A percentile compares a stretch with the other conserved stretches of the same genome.
Evolutionary conservation across 2,329 filamentous ascomycete genomes (phyloP).

Genomic region (Sordariomycetes sp.): DNA sequence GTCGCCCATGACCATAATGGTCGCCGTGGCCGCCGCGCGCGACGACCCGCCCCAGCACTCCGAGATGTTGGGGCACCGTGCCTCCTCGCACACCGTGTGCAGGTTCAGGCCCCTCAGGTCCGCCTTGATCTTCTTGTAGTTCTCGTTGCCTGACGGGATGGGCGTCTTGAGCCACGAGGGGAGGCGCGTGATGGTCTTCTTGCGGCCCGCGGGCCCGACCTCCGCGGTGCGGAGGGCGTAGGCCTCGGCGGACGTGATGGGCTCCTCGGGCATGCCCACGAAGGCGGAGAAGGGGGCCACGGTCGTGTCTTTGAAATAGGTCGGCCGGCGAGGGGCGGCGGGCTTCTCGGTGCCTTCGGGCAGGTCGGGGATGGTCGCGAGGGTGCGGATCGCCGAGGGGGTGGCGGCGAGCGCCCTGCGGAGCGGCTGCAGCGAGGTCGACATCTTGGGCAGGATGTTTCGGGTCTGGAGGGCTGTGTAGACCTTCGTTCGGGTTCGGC

Average conservation of each 20-base stretch:
- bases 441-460: constrained; percentile 1
- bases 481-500: background rate
- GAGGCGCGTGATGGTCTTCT: constrained; percentile 57
- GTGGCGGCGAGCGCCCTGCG: constrained; percentile 22
- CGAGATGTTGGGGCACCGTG: constrained; percentile 90
- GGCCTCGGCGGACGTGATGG: constrained; percentile 37
- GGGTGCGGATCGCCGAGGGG: constrained; percentile 19
- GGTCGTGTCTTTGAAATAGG: constrained; percentile 46
- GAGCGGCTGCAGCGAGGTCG: constrained; percentile 24
- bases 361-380: constrained; percentile 30
- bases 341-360: constrained; percentile 13
- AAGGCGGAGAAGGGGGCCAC: constrained; percentile 48
- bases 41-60: constrained; percentile 93
- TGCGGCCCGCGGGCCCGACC: constrained; percentile 49
- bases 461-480: background rate
- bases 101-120: constrained; percentile 81
- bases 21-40: constrained; percentile 86
- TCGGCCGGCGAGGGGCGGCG: constrained; percentile 20
- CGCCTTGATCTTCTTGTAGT: constrained; percentile 90
- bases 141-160: constrained; percentile 66
- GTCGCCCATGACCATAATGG: constrained; percentile 99
- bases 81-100: constrained; percentile 96
- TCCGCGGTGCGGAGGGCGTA: constrained; percentile 49
- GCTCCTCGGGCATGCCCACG: constrained; percentile 25
- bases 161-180: constrained; percentile 95